phyloP scores from a whole-genome alignment of 1,139 yeast species.

The Suhomyces maxii region DNA sequence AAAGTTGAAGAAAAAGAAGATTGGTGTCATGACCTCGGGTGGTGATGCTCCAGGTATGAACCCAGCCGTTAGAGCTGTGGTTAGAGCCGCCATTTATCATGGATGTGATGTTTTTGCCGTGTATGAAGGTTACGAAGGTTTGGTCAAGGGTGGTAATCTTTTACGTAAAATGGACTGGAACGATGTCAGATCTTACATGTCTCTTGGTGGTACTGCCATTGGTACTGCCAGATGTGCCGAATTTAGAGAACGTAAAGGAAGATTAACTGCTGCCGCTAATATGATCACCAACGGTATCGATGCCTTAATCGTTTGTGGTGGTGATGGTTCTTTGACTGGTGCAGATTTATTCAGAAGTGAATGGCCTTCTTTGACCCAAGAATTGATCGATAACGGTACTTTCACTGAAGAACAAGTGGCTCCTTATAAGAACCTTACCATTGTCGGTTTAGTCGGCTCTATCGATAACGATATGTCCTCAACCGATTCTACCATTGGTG shows the following conservation, averaged over 20 bases:
- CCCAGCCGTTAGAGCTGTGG: constrained; percentile 78
- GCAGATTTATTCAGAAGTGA: constrained; percentile 77
- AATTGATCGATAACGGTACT: constrained; percentile 50
- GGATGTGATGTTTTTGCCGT: constrained; percentile 75
- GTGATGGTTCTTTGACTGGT: constrained; percentile 84
- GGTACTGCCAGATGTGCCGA: constrained; percentile 78
- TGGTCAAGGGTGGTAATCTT: constrained; percentile 66
- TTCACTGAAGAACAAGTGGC: constrained; percentile 54
- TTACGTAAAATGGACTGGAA: constrained; percentile 72
- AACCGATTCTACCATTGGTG: constrained; percentile 82
- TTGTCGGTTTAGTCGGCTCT: constrained; percentile 79
- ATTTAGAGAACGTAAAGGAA: constrained; percentile 67
- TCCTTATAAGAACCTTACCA: constrained; percentile 59
- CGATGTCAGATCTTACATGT: constrained; percentile 73
- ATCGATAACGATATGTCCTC: constrained; percentile 84
- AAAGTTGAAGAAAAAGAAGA: constrained; percentile 41
- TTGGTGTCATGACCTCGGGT: constrained; percentile 85
- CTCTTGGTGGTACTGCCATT: constrained; percentile 77
- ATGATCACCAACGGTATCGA: constrained; percentile 73
- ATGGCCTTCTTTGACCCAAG: constrained; percentile 73
- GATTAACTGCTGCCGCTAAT: constrained; percentile 66
- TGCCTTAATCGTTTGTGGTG: constrained; percentile 80
- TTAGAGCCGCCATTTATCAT: constrained; percentile 67
- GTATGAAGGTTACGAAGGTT: constrained; percentile 77
- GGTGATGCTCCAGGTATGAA: constrained; percentile 91